Evolutionary conservation across 257 asterid species (phyloP), one percentile per base, ranked within the genome.

Genomic region (Fraxinus americana): DNA sequence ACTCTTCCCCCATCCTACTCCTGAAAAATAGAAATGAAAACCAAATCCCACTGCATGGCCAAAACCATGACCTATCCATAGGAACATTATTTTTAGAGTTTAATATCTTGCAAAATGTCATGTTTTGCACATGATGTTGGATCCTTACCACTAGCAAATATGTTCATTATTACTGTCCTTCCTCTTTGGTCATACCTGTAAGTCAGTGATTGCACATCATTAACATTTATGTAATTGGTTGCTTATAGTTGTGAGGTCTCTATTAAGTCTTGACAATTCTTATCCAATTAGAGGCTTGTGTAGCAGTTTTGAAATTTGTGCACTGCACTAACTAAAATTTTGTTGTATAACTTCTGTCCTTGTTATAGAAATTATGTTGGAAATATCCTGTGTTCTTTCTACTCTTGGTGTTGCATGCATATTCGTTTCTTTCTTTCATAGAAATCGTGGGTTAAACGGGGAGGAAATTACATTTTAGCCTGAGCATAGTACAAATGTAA

Each of bases 191-290:
- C 19, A 23, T 82, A n/a, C 27, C n/a, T 75, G 36, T 67, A 65
- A n/a, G 66, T 75, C 48, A 69, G 74, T 81, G 29, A 70, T 36
- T 39, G 63, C 70, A 63, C 39, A 70, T 23, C 74, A 38, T 11
- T 71, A 17, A 59, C 32, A 54, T 30, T 16, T 80, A 38, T 30
- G 12, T 61, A 23, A 67, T 23, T 57, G 50, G 38, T 75, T 61
- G 27, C 70, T 68, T 61, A 29, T 78, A 50, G 34, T 14, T 63
- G 35, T 70, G 45, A 6, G 35, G 63, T 68, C 35, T 32, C 9
- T 77, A 25, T 34, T 50, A 54, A 54, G 32, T 66, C 74, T 50
- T 69, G 76, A 67, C 32, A n/a, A 43, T 39, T 50, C 61, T 50
- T 27, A 7, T 35, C 29, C 39, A 54, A n/a, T 19, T 54, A 29